Conservation (phyloP, 176 grass and related monocot genomes). For the Aegilops bicornis region DNA sequence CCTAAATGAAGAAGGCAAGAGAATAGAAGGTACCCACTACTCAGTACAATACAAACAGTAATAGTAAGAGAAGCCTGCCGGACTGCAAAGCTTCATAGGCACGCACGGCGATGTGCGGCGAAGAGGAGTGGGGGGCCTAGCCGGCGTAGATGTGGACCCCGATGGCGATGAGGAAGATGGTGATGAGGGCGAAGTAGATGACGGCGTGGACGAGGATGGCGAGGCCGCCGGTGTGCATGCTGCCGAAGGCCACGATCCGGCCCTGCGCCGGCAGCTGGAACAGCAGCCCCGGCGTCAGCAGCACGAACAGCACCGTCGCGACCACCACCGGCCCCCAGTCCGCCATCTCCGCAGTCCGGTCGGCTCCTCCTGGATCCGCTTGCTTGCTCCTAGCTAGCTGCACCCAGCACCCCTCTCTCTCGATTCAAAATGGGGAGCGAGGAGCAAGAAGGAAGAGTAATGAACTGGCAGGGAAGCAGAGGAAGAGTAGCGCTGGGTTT, state of each 20-base stretch:
- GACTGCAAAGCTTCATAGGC: too few species aligned
- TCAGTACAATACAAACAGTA: too few species aligned
- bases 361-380: not conserved
- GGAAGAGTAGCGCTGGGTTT: not conserved
- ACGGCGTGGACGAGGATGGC: not conserved
- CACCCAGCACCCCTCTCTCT: not conserved
- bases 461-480: not conserved
- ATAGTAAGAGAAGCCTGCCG: too few species aligned
- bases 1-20: too few species aligned
- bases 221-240: not conserved
- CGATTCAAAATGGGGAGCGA: not conserved
- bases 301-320: not conserved
- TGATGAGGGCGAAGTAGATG: not conserved
- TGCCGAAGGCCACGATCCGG: not conserved
- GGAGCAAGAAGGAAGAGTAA: too few species aligned
- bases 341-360: not conserved
- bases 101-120: too few species aligned
- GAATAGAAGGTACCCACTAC: too few species aligned
- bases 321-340: not conserved
- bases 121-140: not conserved
- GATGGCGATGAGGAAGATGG: not conserved
- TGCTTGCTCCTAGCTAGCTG: too few species aligned
- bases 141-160: not conserved
- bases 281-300: not conserved
- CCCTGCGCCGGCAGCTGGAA: not conserved